These are phyloP conservation scores for Naganishia sp. DNA, from an alignment of 1,284 basidiomycete species.

Conservation along the genomic window DNA sequence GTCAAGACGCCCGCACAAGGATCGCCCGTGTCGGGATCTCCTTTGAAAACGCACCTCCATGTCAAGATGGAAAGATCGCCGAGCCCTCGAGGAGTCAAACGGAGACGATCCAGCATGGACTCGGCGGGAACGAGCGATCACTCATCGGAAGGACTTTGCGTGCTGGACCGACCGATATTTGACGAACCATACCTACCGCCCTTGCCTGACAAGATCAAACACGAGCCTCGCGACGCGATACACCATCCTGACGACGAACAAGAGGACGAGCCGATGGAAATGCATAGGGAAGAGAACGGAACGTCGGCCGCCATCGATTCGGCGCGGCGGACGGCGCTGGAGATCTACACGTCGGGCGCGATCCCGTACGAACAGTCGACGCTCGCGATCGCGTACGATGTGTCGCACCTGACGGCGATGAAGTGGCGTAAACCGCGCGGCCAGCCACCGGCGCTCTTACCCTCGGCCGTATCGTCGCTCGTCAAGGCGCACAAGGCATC, in stretches of 20 bases:
- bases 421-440: constrained; percentile 12
- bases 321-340: constrained; percentile 20
- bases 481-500: constrained; percentile 29
- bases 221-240: neutral
- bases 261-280: constrained; percentile 1
- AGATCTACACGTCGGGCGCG: constrained; percentile 28
- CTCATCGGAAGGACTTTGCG: neutral
- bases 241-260: neutral
- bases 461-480: constrained; percentile 19
- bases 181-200: constrained; percentile 15
- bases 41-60: no score
- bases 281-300: neutral
- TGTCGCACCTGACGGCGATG: constrained; percentile 12
- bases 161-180: neutral
- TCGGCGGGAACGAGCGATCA: neutral
- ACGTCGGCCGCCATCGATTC: constrained; percentile 9
- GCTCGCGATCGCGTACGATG: constrained; percentile 25
- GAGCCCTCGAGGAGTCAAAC: constrained; percentile 12
- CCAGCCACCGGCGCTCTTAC: constrained; percentile 3
- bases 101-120: constrained; percentile 3
- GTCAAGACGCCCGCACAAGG: no score
- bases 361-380: constrained; percentile 29
- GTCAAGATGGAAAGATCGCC: neutral
- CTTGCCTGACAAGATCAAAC: neutral
- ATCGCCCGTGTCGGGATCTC: no score